A percentile compares a stretch with the other conserved stretches of the same genome.
Evolutionary conservation across 2,329 filamentous ascomycete genomes (phyloP).

Genomic region (Aspergillus fischeri): DNA sequence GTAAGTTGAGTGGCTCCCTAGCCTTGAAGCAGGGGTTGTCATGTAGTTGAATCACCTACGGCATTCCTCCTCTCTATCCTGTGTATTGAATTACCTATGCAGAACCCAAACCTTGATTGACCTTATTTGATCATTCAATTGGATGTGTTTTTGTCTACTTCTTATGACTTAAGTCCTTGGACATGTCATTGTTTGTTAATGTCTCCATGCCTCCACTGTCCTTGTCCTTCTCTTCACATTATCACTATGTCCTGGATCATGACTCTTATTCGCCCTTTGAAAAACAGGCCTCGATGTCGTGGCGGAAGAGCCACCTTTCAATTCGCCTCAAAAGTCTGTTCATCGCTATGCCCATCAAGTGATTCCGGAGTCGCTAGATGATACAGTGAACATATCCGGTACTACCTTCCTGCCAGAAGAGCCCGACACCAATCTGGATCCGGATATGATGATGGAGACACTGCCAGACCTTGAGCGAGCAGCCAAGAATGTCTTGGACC

Average conservation of each 20-base stretch:
- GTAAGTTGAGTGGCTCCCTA: constrained; percentile 4
- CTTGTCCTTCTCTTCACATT: neutral
- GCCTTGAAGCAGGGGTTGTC: neutral
- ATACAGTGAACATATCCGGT: constrained; percentile 31
- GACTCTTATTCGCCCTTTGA: neutral
- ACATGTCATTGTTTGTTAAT: neutral
- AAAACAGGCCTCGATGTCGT: constrained; percentile 14
- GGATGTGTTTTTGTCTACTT: neutral
- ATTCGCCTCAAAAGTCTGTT: constrained; percentile 7
- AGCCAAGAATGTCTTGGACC: constrained; percentile 32
- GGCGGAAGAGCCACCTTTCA: constrained; percentile 16
- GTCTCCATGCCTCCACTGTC: neutral
- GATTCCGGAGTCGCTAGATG: constrained; percentile 25
- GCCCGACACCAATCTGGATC: constrained; percentile 28
- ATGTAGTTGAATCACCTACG: neutral
- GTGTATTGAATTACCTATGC: neutral
- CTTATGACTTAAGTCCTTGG: neutral
- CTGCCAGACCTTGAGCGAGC: constrained; percentile 36
- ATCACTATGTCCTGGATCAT: neutral
- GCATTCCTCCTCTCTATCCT: neutral
- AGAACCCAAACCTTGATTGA: neutral
- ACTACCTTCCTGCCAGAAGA: constrained; percentile 32
- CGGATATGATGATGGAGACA: constrained; percentile 34
- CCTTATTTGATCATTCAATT: neutral
- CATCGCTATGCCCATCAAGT: constrained; percentile 7